Evolutionary conservation across 2,329 filamentous ascomycete genomes (phyloP).

Genomic region (Neopestalotiopsis sp.): DNA sequence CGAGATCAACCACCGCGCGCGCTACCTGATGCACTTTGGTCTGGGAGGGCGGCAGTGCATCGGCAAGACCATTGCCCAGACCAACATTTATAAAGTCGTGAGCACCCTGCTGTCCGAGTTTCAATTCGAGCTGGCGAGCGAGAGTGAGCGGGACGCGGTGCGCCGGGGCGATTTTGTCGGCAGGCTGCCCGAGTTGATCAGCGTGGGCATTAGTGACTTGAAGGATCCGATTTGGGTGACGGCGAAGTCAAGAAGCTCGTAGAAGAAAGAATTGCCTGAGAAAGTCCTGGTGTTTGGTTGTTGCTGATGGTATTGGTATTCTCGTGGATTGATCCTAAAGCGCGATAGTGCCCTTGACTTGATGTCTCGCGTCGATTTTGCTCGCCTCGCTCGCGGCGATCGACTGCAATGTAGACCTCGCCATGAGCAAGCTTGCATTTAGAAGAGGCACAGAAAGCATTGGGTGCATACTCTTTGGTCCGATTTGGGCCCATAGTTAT

Average conservation of each 20-base stretch:
- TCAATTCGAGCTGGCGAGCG: background rate
- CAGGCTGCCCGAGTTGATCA: constrained; percentile 9
- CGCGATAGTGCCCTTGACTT: too few species aligned
- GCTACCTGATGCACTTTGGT: constrained; percentile 13
- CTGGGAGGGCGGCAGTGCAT: constrained; percentile 8
- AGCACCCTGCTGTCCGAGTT: constrained; percentile 10
- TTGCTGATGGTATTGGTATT: too few species aligned
- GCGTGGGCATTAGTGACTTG: constrained; percentile 10
- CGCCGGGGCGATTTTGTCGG: constrained; percentile 3
- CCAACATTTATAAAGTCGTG: constrained; percentile 13
- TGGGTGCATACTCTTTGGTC: too few species aligned
- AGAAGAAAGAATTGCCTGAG: background rate
- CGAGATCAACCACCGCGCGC: constrained; percentile 11
- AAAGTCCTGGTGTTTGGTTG: too few species aligned
- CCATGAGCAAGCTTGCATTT: too few species aligned
- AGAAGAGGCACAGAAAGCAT: too few species aligned
- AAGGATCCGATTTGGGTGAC: constrained; percentile 6
- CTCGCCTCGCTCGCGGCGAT: too few species aligned
- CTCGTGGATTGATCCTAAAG: too few species aligned
- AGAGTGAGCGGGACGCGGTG: constrained; percentile 1
- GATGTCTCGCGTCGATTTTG: too few species aligned
- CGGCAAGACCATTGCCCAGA: constrained; percentile 14
- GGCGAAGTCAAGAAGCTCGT: background rate
- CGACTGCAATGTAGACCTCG: too few species aligned
- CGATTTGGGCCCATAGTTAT: too few species aligned